Evolutionary conservation across 140 eudicot genomes (phyloP), one percentile per base, ranked within the genome.

Genomic region (Erigeron philadelphicus): DNA sequence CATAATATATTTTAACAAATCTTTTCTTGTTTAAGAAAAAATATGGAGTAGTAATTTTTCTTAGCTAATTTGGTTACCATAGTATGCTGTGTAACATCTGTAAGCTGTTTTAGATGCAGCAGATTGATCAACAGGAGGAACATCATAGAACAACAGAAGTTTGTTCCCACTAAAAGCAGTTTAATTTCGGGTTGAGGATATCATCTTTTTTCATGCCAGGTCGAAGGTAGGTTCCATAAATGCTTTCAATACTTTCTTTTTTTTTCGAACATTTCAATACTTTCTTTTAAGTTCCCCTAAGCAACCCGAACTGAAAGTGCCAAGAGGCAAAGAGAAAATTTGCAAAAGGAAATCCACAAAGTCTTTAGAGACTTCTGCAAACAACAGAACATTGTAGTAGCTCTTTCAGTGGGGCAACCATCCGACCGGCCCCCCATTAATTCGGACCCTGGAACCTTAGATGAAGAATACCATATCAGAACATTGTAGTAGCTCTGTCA

Each of bases 311-410:
- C 35, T 66, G 16, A 77, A 45, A 3, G 76, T 77, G 11, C 72
- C 76, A 0, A 77, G 10, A 13, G 68, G 81, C 18, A 77, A 55
- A 38, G 68, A 50, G 52, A 71, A 70, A 1, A 77, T 54, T 68
- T 71, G 67, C 18, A 77, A 71, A 7, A 77, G 57, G 47, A 71
- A 77, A 46, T 77, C 81, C 8, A 77, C 76, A 63, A 70, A 70
- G 7, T 77, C 81, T 42, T 77, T 71, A 5, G 54, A 9, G 10
- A 25, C 67, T 55, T 71, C 77, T 4, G 54, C 81, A 45, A 70
- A 70, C 19, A 77, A 57, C 3, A n/a, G n/a, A n/a, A n/a, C n/a
- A n/a, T n/a, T n/a, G n/a, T n/a, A n/a, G n/a, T n/a, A n/a, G n/a
- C n/a, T n/a, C n/a, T n/a, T n/a, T n/a, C 25, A 21, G 25, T 21